Evolutionary conservation across 1,284 basidiomycete genomes (phyloP), one percentile per base, ranked within the genome.

Genomic region (Trichosporon asahii): DNA sequence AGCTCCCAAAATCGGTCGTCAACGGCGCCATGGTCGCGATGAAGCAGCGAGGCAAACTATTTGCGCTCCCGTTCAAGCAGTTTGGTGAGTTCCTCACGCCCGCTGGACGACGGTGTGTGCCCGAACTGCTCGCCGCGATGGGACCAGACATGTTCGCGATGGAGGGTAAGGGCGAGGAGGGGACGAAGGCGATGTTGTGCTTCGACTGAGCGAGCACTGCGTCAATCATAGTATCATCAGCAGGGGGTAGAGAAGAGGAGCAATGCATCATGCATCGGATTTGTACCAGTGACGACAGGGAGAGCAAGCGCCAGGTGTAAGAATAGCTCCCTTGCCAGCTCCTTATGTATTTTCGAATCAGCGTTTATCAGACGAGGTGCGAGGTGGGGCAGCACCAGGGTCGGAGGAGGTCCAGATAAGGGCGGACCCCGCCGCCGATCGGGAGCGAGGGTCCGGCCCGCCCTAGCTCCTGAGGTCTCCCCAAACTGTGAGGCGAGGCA

Each of bases 1-100:
- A 27, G 0, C 68, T 83, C n/a, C n/a, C 72, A 4, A 55, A 73
- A 4, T 65, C 69, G 1, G 25, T 71, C 9, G n/a, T 83, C 0
- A 74, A 76, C 29, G 21, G 64, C 4, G 68, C 81, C n/a, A 53
- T 80, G 3, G 74, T 82, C 8, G 67, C 80, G 29, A 69, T 73
- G 57, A 65, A 57, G 3, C 63, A 66, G 14, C 69, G 66, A 2
- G 68, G 61, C 18, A 23, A 25, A 18, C 14, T 65, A 12, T 25
- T 27, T 25, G 29, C 68, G n/a, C n/a, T 72, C 1, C 67, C 73
- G 21, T 73, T 70, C 46, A 14, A 11, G n/a, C 66, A 65, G 21
- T 73, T 61, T 65, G 25, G 35, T 31, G 15, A 29, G 14, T 49
- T 21, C n/a, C 63, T 74, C 9, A 67, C 57, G 0, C 35, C 68